Percentiles rank a stretch among this genome's conserved stretches.
These are phyloP conservation scores for Alternaria arborescens DNA, from an alignment of 2,329 filamentous ascomycete genomes.

Conservation along the genomic window DNA sequence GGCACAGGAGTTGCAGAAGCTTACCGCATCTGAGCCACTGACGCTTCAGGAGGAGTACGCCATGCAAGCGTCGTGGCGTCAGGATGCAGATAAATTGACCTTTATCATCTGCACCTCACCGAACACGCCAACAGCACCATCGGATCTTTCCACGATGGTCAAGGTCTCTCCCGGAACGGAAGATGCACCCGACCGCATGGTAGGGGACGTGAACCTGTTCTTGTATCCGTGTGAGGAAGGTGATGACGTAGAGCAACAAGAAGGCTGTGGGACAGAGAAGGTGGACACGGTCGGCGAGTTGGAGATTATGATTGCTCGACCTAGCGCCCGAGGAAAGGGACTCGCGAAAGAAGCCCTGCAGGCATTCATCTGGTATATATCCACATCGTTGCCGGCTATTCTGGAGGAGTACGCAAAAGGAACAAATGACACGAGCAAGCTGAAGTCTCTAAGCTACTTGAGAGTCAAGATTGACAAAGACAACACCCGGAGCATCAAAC, in stretches of 20 bases:
- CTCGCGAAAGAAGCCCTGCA: conserved; percentile 71
- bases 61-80: conserved; percentile 90
- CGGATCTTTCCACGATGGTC: neutral
- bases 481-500: conserved; percentile 64
- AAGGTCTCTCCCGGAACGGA: conserved; percentile 39
- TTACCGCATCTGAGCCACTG: conserved; percentile 87
- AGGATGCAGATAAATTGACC: conserved; percentile 84
- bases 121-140: neutral
- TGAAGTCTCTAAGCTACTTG: conserved; percentile 55
- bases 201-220: conserved; percentile 71
- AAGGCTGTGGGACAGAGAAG: neutral
- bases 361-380: conserved; percentile 75
- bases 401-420: conserved; percentile 62
- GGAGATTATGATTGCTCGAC: conserved; percentile 83
- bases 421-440: conserved; percentile 10
- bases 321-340: conserved; percentile 66
- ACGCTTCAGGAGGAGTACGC: conserved; percentile 82
- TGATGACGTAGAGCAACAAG: conserved; percentile 16
- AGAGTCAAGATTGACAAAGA: conserved; percentile 68
- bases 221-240: conserved; percentile 59
- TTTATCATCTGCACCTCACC: conserved; percentile 76
- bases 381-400: conserved; percentile 62
- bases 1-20: conserved; percentile 71
- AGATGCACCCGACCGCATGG: conserved; percentile 63
- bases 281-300: conserved; percentile 70